Conservation (phyloP, 805 yeast genomes). For the Metschnikowia aberdeeniae region DNA sequence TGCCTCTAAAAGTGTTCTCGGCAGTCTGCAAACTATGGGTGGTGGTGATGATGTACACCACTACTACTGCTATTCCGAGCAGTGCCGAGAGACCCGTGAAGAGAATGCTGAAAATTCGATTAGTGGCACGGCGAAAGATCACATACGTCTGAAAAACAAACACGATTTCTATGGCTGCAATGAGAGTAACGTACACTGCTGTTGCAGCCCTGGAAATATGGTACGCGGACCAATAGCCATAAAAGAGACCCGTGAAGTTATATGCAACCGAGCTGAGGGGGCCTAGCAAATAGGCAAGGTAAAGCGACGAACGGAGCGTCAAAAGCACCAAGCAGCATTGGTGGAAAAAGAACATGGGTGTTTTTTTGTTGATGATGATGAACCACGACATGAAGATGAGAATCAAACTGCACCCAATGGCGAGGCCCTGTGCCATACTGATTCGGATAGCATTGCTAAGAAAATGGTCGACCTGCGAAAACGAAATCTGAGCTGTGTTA, state of each 20-base stretch:
- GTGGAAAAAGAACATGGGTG: constrained; percentile 75
- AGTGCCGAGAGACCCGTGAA: constrained; percentile 35
- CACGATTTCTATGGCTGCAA: constrained; percentile 59
- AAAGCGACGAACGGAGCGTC: constrained; percentile 58
- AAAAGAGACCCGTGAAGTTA: constrained; percentile 30
- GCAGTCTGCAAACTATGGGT: constrained; percentile 35
- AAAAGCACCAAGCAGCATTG: constrained; percentile 53
- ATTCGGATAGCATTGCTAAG: constrained; percentile 5
- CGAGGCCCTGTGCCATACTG: constrained; percentile 13
- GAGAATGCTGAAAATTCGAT: constrained; percentile 36
- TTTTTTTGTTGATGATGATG: constrained; percentile 41
- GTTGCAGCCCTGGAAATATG: constrained; percentile 58
- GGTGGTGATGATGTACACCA: constrained; percentile 54
- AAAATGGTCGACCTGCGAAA: constrained; percentile 9
- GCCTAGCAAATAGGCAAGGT: constrained; percentile 50
- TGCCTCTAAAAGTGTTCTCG: constrained; percentile 1
- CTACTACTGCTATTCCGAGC: constrained; percentile 53
- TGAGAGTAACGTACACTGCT: constrained; percentile 55
- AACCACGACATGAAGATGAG: constrained; percentile 16
- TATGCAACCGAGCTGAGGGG: constrained; percentile 49
- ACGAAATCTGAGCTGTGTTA: constrained; percentile 5
- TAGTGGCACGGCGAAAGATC: constrained; percentile 61
- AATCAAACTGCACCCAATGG: constrained; percentile 14
- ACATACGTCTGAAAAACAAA: constrained; percentile 68
- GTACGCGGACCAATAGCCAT: constrained; percentile 30